These are phyloP conservation scores for Otatea glauca DNA, from an alignment of 176 grass and related monocot genomes.

Conservation along the genomic window DNA sequence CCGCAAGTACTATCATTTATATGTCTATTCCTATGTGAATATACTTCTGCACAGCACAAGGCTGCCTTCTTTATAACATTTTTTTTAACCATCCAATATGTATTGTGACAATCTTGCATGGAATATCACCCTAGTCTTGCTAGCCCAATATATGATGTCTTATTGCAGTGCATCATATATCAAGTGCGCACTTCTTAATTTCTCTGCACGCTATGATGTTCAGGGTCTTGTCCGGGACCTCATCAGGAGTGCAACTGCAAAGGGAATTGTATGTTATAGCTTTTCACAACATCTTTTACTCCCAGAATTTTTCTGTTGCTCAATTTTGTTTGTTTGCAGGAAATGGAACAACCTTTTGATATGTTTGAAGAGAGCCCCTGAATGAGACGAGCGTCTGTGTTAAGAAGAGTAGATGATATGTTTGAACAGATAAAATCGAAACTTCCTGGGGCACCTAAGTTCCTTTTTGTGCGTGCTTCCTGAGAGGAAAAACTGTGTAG, in stretches of 20 bases:
- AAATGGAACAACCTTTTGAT: constrained; percentile 57
- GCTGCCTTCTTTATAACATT: too few species aligned
- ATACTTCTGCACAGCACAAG: too few species aligned
- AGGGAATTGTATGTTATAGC: constrained; percentile 75
- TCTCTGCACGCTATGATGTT: constrained; percentile 73
- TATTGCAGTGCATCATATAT: too few species aligned
- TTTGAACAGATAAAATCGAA: constrained; percentile 68
- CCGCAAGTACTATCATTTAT: too few species aligned
- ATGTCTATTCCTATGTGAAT: too few species aligned
- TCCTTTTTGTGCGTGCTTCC: constrained; percentile 82
- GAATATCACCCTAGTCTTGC: too few species aligned
- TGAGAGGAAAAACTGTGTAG: constrained; percentile 89
- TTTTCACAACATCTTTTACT: constrained; percentile 14
- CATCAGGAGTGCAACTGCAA: constrained; percentile 53
- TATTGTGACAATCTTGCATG: too few species aligned
- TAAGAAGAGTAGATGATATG: constrained; percentile 72
- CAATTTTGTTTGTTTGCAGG: constrained; percentile 43
- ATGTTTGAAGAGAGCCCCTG: constrained; percentile 69
- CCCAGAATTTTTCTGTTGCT: neutral
- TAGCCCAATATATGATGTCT: too few species aligned
- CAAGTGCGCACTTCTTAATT: constrained; percentile 81
- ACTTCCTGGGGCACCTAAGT: constrained; percentile 66
- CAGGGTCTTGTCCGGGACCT: constrained; percentile 61
- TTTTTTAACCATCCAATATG: too few species aligned
- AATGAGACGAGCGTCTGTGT: constrained; percentile 51